Percentiles rank a stretch among this genome's conserved stretches.
These are phyloP conservation scores for Rostrohypoxylon terebratum DNA, from an alignment of 495 filamentous ascomycete genomes.

Conservation along the genomic window DNA sequence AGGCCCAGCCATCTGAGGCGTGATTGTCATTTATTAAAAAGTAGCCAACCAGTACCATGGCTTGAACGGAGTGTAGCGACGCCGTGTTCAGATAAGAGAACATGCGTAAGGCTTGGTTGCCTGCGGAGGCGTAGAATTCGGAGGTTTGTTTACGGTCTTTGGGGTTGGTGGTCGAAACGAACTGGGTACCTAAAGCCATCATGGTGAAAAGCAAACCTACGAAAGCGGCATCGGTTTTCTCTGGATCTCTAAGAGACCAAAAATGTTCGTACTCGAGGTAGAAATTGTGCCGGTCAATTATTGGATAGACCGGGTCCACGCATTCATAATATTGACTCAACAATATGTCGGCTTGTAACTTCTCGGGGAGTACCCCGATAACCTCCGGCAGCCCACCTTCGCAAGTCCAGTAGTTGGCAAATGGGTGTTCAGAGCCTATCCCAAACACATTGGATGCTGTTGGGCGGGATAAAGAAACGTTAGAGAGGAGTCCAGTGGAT, in stretches of 20 bases:
- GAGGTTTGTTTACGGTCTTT: constrained; percentile 72
- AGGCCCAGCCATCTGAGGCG: constrained; percentile 79
- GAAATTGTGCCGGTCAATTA: constrained; percentile 74
- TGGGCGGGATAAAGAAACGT: constrained; percentile 72
- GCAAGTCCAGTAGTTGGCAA: constrained; percentile 83
- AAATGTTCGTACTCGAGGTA: constrained; percentile 78
- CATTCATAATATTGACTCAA: constrained; percentile 76
- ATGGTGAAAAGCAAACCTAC: constrained; percentile 75
- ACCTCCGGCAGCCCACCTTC: constrained; percentile 77
- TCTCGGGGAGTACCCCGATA: constrained; percentile 74
- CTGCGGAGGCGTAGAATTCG: constrained; percentile 80
- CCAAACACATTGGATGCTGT: constrained; percentile 76
- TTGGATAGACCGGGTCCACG: constrained; percentile 80
- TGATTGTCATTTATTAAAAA: constrained; percentile 85
- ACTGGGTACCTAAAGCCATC: constrained; percentile 78
- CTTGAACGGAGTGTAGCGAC: constrained; percentile 73
- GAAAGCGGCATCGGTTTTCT: constrained; percentile 70
- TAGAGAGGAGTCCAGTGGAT: constrained; percentile 71
- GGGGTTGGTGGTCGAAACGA: constrained; percentile 67
- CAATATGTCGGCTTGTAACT: constrained; percentile 77
- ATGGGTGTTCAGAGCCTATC: constrained; percentile 73
- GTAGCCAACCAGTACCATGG: constrained; percentile 79
- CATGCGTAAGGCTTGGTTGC: constrained; percentile 75
- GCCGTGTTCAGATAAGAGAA: constrained; percentile 75
- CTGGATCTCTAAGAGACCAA: constrained; percentile 65